phyloP scores from a whole-genome alignment of 1,284 basidiomycete genomes.

The Fistulinella cinereoalba region DNA sequence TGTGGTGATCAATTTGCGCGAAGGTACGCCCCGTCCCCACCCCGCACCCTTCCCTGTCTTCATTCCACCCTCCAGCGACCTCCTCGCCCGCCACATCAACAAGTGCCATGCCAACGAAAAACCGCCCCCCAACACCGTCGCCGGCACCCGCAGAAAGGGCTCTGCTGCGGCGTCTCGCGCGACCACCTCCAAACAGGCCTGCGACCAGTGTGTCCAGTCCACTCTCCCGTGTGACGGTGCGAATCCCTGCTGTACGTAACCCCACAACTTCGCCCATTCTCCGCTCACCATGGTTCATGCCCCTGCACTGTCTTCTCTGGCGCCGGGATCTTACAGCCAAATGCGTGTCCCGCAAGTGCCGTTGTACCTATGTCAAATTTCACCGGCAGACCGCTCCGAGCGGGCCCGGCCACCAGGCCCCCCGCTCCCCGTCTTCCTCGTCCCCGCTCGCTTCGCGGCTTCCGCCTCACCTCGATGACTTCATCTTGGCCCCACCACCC shows the following conservation, averaged over 20 bases:
- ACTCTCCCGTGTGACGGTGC: slow-evolving; percentile 79
- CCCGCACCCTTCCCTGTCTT: slow-evolving; percentile 1
- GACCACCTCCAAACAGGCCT: slow-evolving; percentile 76
- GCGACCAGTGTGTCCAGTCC: slow-evolving; percentile 83
- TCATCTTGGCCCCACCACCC: slow-evolving; percentile 35
- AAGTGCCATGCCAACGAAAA: slow-evolving; percentile 84
- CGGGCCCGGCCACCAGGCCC: slow-evolving; percentile 61
- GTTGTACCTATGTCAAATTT: slow-evolving; percentile 84
- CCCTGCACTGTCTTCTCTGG: background rate
- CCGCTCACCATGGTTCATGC: background rate
- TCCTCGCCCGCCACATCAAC: slow-evolving; percentile 85
- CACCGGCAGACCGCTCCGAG: slow-evolving; percentile 76
- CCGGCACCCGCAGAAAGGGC: slow-evolving; percentile 48
- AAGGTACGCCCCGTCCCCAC: slow-evolving; percentile 49
- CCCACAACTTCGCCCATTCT: background rate
- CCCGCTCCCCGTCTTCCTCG: slow-evolving; percentile 28
- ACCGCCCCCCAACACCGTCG: slow-evolving; percentile 41
- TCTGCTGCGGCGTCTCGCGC: slow-evolving; percentile 61
- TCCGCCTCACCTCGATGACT: slow-evolving; percentile 34
- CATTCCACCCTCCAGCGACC: slow-evolving; percentile 51
- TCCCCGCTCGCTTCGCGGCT: slow-evolving; percentile 16
- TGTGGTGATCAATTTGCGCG: slow-evolving; percentile 89
- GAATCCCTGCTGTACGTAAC: slow-evolving; percentile 69
- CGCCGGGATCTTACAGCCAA: slow-evolving; percentile 51
- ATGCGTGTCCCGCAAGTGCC: slow-evolving; percentile 69